Conservation (phyloP, 2,329 filamentous ascomycete genomes). For the Hysterium pulicare region DNA sequence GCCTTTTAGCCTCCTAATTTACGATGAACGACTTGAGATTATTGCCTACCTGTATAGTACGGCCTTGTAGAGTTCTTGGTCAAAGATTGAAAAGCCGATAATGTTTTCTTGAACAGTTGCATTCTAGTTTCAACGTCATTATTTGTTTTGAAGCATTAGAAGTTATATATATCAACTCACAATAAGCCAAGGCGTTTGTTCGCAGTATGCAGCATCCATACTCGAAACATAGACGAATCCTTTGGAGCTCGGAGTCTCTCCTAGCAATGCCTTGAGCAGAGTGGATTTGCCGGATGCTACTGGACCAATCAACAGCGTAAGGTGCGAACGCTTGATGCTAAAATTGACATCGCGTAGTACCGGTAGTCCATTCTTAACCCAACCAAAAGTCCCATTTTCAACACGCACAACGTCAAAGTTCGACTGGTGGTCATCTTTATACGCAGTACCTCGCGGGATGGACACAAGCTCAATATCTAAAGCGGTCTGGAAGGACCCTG, state of each 20-base stretch:
- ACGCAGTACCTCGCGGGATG: too few species aligned
- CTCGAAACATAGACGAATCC: slow-evolving; percentile 7
- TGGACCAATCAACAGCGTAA: slow-evolving; percentile 10
- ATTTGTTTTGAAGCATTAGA: background rate
- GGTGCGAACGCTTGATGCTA: background rate
- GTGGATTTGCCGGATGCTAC: slow-evolving; percentile 22
- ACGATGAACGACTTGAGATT: background rate
- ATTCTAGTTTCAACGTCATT: slow-evolving; percentile 9
- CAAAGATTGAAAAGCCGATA: slow-evolving; percentile 13
- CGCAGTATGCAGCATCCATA: slow-evolving; percentile 13
- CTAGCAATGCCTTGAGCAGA: slow-evolving; percentile 14
- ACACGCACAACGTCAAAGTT: slow-evolving; percentile 23
- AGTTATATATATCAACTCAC: background rate
- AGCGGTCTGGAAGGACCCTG: too few species aligned
- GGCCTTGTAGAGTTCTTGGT: slow-evolving; percentile 16
- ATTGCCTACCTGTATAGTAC: slow-evolving; percentile 11
- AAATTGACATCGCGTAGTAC: slow-evolving; percentile 18
- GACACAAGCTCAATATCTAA: too few species aligned
- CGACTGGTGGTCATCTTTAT: too few species aligned
- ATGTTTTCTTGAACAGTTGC: slow-evolving; percentile 18
- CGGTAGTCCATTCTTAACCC: slow-evolving; percentile 35
- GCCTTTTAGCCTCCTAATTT: slow-evolving; percentile 25
- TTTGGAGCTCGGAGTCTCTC: slow-evolving; percentile 10
- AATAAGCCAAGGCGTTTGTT: slow-evolving; percentile 19
- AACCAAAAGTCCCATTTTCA: slow-evolving; percentile 40